Percentiles rank a stretch among this genome's conserved stretches.
phyloP scores from a whole-genome alignment of 2,329 filamentous ascomycete species.

The Byssothecium circinans region DNA sequence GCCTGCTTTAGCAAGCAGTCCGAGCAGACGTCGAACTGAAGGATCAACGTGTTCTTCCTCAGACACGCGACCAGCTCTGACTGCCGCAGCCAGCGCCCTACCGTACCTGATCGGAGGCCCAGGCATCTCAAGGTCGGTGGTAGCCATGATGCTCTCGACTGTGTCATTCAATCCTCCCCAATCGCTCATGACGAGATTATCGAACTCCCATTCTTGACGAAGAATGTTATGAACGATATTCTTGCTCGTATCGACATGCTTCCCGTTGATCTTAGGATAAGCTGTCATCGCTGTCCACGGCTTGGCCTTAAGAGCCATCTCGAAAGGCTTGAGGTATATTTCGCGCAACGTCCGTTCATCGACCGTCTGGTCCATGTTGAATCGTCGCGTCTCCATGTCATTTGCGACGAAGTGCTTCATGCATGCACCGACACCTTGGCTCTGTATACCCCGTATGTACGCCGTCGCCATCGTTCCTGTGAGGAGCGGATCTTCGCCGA shows the following conservation, averaged over 20 bases:
- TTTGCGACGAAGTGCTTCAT: slow-evolving; percentile 69
- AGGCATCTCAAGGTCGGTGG: slow-evolving; percentile 24
- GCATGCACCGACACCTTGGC: slow-evolving; percentile 17
- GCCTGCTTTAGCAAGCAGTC: neutral
- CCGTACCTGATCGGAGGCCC: slow-evolving; percentile 10
- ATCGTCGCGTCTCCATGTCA: slow-evolving; percentile 64
- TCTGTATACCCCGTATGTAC: slow-evolving; percentile 50
- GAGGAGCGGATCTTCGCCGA: slow-evolving; percentile 14
- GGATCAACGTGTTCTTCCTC: neutral
- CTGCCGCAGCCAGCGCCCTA: neutral
- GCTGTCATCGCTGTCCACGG: slow-evolving; percentile 58
- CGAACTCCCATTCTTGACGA: slow-evolving; percentile 47
- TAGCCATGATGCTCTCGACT: slow-evolving; percentile 13
- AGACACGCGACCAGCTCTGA: neutral
- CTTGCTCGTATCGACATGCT: slow-evolving; percentile 34
- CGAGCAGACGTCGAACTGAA: neutral
- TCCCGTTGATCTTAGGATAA: slow-evolving; percentile 20
- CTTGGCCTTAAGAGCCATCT: slow-evolving; percentile 64
- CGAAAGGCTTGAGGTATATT: slow-evolving; percentile 58
- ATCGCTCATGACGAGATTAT: slow-evolving; percentile 43
- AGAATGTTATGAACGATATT: slow-evolving; percentile 49
- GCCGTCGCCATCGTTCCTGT: slow-evolving; percentile 6
- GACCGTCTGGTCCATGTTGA: slow-evolving; percentile 61
- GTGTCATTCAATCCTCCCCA: slow-evolving; percentile 20
- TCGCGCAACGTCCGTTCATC: slow-evolving; percentile 64